Conservation (phyloP, 2,329 filamentous ascomycete species). For the Monilinia laxa region DNA sequence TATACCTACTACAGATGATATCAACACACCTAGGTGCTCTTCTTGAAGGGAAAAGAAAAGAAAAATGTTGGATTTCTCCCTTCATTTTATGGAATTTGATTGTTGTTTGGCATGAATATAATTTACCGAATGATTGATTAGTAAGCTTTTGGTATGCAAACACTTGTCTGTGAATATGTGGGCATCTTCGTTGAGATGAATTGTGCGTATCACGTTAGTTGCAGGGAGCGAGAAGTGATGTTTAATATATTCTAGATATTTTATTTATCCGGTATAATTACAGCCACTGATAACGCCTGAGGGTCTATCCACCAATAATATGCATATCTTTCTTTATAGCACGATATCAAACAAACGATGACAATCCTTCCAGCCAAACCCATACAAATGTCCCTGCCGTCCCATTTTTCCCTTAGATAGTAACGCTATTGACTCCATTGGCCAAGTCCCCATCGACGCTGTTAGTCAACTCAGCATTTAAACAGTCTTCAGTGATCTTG, state of each 20-base stretch:
- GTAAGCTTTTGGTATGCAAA: not conserved
- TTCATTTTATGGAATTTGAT: not conserved
- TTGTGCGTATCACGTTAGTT: conserved; percentile 2
- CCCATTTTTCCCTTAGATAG: conserved; percentile 17
- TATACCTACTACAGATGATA: too few species aligned
- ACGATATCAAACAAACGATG: not conserved
- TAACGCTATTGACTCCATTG: conserved; percentile 21
- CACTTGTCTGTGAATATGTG: not conserved
- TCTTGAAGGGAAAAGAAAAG: too few species aligned
- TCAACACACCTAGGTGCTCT: too few species aligned
- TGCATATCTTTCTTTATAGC: conserved; percentile 6
- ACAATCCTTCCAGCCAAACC: conserved; percentile 13
- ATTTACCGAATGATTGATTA: not conserved
- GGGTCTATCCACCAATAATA: conserved; percentile 6
- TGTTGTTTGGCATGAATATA: not conserved
- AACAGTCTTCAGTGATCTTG: conserved; percentile 31
- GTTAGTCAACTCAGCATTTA: conserved; percentile 14
- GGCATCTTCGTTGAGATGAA: not conserved
- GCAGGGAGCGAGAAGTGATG: not conserved
- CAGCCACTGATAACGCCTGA: conserved; percentile 16
- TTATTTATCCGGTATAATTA: conserved; percentile 5
- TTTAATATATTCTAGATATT: not conserved
- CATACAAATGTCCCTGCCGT: conserved; percentile 7
- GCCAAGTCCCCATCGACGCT: conserved; percentile 20
- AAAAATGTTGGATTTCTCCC: too few species aligned